Evolutionary conservation across 768 basidiomycete species (phyloP).

Genomic region (Lentinula sp.): DNA sequence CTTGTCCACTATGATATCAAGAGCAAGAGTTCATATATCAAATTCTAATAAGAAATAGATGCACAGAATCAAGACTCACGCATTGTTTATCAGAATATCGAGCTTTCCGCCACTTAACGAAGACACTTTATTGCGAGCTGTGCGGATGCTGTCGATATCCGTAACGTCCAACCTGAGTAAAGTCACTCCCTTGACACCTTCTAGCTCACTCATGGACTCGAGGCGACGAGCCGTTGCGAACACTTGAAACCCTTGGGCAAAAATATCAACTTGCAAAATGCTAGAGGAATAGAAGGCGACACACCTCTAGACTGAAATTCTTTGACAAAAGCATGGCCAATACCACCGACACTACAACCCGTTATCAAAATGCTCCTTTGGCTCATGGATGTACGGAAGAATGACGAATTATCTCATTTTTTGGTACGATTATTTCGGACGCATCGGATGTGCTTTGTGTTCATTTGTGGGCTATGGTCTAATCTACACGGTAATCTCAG

Average conservation of each 20-base stretch:
- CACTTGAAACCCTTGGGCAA: slow-evolving; percentile 6
- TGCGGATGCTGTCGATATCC: slow-evolving; percentile 7
- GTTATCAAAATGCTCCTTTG: slow-evolving; percentile 3
- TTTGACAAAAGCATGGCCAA: slow-evolving; percentile 16
- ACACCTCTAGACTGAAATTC: slow-evolving; percentile 14
- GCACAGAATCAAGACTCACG: slow-evolving; percentile 10
- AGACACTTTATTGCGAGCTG: slow-evolving; percentile 8
- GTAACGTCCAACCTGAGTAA: slow-evolving; percentile 22
- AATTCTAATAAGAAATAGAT: too few species aligned
- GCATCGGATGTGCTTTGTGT: too few species aligned
- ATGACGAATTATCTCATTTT: too few species aligned
- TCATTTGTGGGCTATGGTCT: too few species aligned
- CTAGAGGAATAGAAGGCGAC: not conserved
- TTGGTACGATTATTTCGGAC: too few species aligned
- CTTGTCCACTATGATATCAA: not conserved
- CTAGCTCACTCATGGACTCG: slow-evolving; percentile 15
- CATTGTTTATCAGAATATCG: slow-evolving; percentile 24
- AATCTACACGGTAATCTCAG: too few species aligned
- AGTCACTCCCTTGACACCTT: slow-evolving; percentile 6
- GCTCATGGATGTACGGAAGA: not conserved
- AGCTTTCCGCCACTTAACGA: slow-evolving; percentile 18
- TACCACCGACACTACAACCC: slow-evolving; percentile 16
- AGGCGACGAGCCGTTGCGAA: slow-evolving; percentile 20
- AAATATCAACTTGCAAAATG: not conserved
- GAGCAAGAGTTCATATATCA: too few species aligned